phyloP scores from a whole-genome alignment of 148 eudicot species.

The Rhododendron kiyosumense region DNA sequence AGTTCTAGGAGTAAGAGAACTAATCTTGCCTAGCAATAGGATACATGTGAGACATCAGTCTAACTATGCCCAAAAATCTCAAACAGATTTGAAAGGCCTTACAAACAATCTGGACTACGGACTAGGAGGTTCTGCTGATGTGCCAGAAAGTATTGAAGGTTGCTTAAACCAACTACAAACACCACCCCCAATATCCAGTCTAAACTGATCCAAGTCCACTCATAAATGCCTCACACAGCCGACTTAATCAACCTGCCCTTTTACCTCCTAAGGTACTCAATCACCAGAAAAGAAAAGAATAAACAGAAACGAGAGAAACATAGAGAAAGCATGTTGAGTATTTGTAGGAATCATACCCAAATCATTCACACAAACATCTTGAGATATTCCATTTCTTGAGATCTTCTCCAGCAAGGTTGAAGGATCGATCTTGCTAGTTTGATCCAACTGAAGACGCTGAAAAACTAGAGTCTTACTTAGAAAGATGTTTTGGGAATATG shows the following conservation, averaged over 20 bases:
- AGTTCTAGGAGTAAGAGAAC: not conserved
- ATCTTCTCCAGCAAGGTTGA: constrained; percentile 69
- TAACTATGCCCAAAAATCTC: not conserved
- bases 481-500: not conserved
- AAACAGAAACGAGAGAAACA: not conserved
- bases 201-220: not conserved
- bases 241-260: not conserved
- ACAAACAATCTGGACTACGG: not conserved
- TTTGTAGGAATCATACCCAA: constrained; percentile 47
- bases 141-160: not conserved
- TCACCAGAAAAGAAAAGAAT: not conserved
- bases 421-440: constrained; percentile 73
- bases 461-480: constrained; percentile 4
- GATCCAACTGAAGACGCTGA: constrained; percentile 68
- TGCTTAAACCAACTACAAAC: not conserved
- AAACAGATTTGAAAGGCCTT: not conserved
- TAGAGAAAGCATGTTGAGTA: not conserved
- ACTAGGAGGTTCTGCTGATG: not conserved
- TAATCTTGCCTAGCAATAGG: not conserved
- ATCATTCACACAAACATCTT: constrained; percentile 96
- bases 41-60: not conserved
- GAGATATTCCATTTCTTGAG: constrained; percentile 69
- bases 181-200: not conserved
- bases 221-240: not conserved
- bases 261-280: not conserved